Percentiles rank a stretch among this genome's conserved stretches.
Conservation (phyloP, 2,329 filamentous ascomycete species). For the Ophiocordyceps unilateralis region DNA sequence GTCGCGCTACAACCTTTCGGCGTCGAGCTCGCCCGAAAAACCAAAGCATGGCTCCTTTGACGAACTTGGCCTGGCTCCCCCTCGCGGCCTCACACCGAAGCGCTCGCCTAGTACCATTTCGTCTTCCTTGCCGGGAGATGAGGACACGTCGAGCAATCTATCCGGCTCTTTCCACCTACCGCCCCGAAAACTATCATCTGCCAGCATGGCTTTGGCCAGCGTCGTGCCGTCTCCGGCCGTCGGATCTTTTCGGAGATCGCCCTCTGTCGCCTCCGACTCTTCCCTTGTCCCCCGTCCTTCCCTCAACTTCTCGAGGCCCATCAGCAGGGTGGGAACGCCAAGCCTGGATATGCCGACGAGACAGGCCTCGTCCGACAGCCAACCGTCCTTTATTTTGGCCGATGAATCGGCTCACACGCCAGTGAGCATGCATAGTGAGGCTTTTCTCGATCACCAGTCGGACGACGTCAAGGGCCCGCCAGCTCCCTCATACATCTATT, state of each 20-base stretch:
- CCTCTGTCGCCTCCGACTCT: slow-evolving; percentile 68
- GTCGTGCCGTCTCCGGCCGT: slow-evolving; percentile 37
- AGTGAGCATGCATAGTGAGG: slow-evolving; percentile 55
- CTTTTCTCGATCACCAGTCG: slow-evolving; percentile 35
- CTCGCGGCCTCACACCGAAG: slow-evolving; percentile 29
- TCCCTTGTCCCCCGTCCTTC: slow-evolving; percentile 57
- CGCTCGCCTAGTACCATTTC: slow-evolving; percentile 44
- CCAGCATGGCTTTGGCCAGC: slow-evolving; percentile 35
- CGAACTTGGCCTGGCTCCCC: slow-evolving; percentile 32
- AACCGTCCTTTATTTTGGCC: slow-evolving; percentile 42
- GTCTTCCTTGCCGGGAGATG: slow-evolving; percentile 51
- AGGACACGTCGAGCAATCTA: slow-evolving; percentile 43
- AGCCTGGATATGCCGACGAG: slow-evolving; percentile 38
- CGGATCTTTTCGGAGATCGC: slow-evolving; percentile 53
- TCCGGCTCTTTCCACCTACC: slow-evolving; percentile 37
- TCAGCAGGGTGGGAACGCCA: slow-evolving; percentile 56
- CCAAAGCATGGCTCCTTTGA: slow-evolving; percentile 29
- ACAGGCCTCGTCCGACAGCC: slow-evolving; percentile 50
- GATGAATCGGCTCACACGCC: slow-evolving; percentile 54
- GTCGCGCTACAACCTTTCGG: slow-evolving; percentile 16
- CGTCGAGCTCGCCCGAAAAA: slow-evolving; percentile 26
- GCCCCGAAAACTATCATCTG: slow-evolving; percentile 61
- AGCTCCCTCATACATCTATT: slow-evolving; percentile 67
- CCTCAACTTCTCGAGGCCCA: slow-evolving; percentile 86
- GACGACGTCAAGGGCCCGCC: slow-evolving; percentile 27